These are phyloP conservation scores for Coemansia sp. DNA, from an alignment of 192 early-diverging fungal genomes.

Conservation along the genomic window DNA sequence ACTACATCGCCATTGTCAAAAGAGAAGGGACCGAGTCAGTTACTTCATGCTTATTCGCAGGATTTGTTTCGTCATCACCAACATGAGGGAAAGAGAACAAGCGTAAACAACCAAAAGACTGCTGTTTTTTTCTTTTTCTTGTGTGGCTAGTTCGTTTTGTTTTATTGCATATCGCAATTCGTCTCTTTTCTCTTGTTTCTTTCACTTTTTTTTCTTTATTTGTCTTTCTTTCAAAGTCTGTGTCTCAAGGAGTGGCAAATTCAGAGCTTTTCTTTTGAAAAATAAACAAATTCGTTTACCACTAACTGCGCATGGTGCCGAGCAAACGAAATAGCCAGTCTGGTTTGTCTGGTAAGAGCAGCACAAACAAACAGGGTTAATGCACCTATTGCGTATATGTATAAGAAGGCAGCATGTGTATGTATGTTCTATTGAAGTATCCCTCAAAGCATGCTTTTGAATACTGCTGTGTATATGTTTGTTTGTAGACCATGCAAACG, in stretches of 20 bases:
- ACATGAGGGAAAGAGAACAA: background rate
- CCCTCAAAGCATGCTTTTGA: background rate
- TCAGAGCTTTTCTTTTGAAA: no score
- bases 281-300: background rate
- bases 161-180: background rate
- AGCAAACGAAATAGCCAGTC: background rate
- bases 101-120: background rate
- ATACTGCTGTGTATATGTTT: background rate
- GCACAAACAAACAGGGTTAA: background rate
- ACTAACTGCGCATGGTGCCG: background rate
- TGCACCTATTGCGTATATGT: background rate
- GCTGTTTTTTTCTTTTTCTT: background rate
- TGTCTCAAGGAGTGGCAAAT: background rate
- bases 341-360: background rate
- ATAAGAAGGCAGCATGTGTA: no score
- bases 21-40: background rate
- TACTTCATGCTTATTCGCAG: background rate
- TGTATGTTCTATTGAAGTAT: background rate
- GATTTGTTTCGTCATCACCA: background rate
- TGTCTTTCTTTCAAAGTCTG: background rate
- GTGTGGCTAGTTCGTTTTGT: background rate
- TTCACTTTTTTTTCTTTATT: background rate
- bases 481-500: constrained; percentile 3
- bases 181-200: background rate
- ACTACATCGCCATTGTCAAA: background rate